Percentiles rank a stretch among this genome's conserved stretches.
Evolutionary conservation across 1,139 yeast species (phyloP).

Genomic region (Debaryomyces fabryi): DNA sequence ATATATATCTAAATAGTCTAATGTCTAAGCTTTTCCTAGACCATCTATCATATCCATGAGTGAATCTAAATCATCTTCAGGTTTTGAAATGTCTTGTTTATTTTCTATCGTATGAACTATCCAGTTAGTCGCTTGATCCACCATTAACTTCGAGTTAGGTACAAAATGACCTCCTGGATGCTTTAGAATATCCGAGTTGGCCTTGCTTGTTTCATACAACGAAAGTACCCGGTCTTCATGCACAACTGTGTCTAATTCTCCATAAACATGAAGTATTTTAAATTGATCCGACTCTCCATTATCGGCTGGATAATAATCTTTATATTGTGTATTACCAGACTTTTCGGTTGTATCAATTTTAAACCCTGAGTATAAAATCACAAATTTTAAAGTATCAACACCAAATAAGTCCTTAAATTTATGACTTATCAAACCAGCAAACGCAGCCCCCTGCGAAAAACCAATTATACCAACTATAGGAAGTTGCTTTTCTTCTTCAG

Average conservation of each 20-base stretch:
- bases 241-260: conserved; percentile 88
- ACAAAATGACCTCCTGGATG: conserved; percentile 91
- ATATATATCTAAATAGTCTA: conserved; percentile 6
- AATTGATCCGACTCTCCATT: conserved; percentile 25
- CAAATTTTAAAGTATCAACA: conserved; percentile 58
- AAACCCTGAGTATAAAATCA: conserved; percentile 78
- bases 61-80: conserved; percentile 34
- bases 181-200: conserved; percentile 49
- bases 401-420: conserved; percentile 34
- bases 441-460: conserved; percentile 53
- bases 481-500: conserved; percentile 26
- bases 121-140: conserved; percentile 63
- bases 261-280: conserved; percentile 69
- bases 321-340: conserved; percentile 30
- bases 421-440: conserved; percentile 48
- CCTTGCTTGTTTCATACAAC: conserved; percentile 57
- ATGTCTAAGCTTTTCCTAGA: conserved; percentile 10
- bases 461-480: conserved; percentile 48
- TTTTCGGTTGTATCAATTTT: conserved; percentile 52
- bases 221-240: conserved; percentile 68
- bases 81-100: conserved; percentile 17
- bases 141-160: conserved; percentile 67
- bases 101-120: conserved; percentile 27
- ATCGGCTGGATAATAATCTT: conserved; percentile 35
- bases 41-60: conserved; percentile 42